phyloP scores from a whole-genome alignment of 108 stramenopile genomes.

The Skeletonema marinoi region DNA sequence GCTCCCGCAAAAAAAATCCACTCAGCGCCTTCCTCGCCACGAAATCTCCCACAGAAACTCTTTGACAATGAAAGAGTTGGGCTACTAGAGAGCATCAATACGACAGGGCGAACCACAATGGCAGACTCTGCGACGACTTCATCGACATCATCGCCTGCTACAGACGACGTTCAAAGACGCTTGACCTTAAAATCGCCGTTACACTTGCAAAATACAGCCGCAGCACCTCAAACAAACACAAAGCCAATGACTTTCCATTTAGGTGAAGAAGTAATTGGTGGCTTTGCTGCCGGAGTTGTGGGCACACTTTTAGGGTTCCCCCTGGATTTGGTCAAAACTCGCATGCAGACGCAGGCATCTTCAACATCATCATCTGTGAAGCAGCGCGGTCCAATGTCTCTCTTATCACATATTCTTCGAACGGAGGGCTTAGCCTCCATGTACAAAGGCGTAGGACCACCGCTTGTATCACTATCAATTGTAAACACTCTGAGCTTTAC shows the following conservation, averaged over 20 bases:
- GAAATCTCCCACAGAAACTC: no score
- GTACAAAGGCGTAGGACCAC: slow-evolving; percentile 88
- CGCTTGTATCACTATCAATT: slow-evolving; percentile 81
- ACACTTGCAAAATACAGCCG: not conserved
- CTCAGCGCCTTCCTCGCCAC: no score
- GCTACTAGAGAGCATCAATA: not conserved
- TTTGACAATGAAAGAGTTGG: no score
- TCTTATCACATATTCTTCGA: slow-evolving; percentile 55
- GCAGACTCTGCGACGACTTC: not conserved
- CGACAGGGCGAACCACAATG: not conserved
- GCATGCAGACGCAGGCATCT: slow-evolving; percentile 41
- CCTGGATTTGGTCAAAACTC: slow-evolving; percentile 69
- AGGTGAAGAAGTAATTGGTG: slow-evolving; percentile 64
- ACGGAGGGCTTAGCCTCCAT: slow-evolving; percentile 75
- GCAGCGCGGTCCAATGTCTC: slow-evolving; percentile 24
- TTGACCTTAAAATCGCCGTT: not conserved
- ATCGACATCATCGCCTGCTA: not conserved
- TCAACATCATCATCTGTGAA: slow-evolving; percentile 32
- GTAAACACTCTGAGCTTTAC: slow-evolving; percentile 89
- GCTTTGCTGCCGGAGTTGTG: slow-evolving; percentile 79
- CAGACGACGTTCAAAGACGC: not conserved
- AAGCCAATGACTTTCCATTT: slow-evolving; percentile 46
- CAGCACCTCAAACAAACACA: not conserved
- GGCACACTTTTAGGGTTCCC: slow-evolving; percentile 93
- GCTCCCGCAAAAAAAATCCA: no score